These are phyloP conservation scores for Melampsora allii-populina DNA, from an alignment of 1,284 basidiomycete species.

Conservation along the genomic window DNA sequence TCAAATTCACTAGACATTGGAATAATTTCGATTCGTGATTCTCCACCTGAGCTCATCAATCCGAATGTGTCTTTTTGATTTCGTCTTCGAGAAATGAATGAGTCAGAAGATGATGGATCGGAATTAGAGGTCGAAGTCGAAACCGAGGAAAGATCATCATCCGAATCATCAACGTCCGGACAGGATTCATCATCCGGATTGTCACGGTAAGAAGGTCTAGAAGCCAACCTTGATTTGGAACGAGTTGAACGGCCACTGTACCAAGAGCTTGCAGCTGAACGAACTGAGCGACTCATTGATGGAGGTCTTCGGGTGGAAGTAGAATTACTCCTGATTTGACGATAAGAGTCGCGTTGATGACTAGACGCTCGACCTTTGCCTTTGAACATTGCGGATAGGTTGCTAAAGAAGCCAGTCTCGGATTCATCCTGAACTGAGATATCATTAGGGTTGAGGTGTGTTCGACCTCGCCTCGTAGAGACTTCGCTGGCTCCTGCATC, in stretches of 20 bases:
- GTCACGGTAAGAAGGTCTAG: slow-evolving; percentile 8
- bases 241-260: slow-evolving; percentile 17
- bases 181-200: slow-evolving; percentile 40
- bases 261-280: slow-evolving; percentile 32
- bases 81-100: slow-evolving; percentile 45
- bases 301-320: slow-evolving; percentile 17
- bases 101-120: slow-evolving; percentile 41
- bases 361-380: slow-evolving; percentile 42
- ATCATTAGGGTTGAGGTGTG: neutral
- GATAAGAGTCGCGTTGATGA: slow-evolving; percentile 14
- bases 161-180: slow-evolving; percentile 28
- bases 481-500: slow-evolving; percentile 14
- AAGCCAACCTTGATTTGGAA: slow-evolving; percentile 36
- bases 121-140: slow-evolving; percentile 42
- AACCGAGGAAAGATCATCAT: slow-evolving; percentile 17
- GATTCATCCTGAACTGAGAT: slow-evolving; percentile 10
- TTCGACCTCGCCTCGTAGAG: slow-evolving; percentile 17
- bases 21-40: slow-evolving; percentile 34
- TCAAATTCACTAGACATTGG: slow-evolving; percentile 35
- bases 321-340: neutral
- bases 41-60: slow-evolving; percentile 36
- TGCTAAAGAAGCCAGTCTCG: slow-evolving; percentile 37
- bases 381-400: slow-evolving; percentile 36
- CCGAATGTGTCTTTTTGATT: slow-evolving; percentile 43
- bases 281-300: slow-evolving; percentile 27